Evolutionary conservation across 768 basidiomycete species (phyloP).

Genomic region (Pulveroboletus sp.): DNA sequence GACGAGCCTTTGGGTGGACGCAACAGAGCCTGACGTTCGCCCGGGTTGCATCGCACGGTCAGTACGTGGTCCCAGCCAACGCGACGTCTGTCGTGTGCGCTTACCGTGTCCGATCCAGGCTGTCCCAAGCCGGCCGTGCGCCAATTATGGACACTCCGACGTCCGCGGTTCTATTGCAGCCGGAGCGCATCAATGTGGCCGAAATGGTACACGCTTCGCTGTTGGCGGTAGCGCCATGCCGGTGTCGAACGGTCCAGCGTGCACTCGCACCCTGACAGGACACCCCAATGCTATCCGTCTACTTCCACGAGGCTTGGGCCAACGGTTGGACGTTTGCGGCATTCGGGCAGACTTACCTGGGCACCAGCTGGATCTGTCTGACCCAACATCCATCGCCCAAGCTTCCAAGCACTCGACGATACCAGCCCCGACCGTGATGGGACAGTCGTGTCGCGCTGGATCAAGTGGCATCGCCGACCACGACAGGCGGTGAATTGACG

Average conservation of each 20-base stretch:
- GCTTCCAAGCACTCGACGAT: not conserved
- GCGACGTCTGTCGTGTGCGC: not conserved
- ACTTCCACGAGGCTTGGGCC: too few relatives aligned
- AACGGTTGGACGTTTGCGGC: not conserved
- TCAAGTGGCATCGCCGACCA: not conserved
- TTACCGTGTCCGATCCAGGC: not conserved
- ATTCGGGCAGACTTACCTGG: not conserved
- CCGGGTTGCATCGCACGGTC: not conserved
- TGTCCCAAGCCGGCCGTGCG: not conserved
- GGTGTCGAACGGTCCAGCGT: not conserved
- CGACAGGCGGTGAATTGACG: not conserved
- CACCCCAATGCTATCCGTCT: not conserved
- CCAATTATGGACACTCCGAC: not conserved
- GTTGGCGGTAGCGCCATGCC: constrained; percentile 1
- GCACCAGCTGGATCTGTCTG: not conserved
- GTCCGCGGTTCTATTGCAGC: not conserved
- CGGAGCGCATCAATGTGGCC: not conserved
- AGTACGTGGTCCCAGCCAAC: constrained; percentile 3
- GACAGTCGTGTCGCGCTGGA: not conserved
- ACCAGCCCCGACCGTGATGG: not conserved
- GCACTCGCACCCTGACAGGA: not conserved
- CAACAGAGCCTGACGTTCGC: not conserved
- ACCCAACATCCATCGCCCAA: not conserved
- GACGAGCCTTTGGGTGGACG: not conserved
- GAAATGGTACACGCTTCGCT: not conserved